Conservation (phyloP, 306 rosid genomes). For the Lotus japonicus region DNA sequence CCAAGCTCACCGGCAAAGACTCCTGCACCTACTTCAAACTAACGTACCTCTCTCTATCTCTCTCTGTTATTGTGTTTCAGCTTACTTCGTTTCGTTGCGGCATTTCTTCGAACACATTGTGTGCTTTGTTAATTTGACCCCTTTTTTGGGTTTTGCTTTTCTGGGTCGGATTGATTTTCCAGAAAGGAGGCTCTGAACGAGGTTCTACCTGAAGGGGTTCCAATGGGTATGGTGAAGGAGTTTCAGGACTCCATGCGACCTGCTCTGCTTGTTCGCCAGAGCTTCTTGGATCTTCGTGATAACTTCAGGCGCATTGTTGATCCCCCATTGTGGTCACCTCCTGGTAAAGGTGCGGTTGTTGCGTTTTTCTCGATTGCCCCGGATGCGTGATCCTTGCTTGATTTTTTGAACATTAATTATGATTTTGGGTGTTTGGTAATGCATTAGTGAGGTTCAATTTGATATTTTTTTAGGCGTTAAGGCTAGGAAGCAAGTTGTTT, state of each 20-base stretch:
- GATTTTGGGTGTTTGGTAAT: background rate
- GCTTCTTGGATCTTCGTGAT: slow-evolving; percentile 84
- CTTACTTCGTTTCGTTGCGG: background rate
- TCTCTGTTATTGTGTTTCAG: background rate
- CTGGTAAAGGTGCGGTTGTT: slow-evolving; percentile 39
- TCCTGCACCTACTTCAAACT: slow-evolving; percentile 55
- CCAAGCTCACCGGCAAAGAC: slow-evolving; percentile 50
- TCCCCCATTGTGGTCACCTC: slow-evolving; percentile 54
- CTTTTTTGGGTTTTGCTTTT: background rate
- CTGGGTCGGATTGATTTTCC: background rate
- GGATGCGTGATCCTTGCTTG: background rate
- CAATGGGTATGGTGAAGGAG: slow-evolving; percentile 80
- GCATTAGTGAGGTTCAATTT: background rate
- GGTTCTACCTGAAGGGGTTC: slow-evolving; percentile 77
- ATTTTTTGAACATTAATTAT: background rate
- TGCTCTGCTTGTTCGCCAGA: slow-evolving; percentile 68
- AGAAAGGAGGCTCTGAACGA: slow-evolving; percentile 55
- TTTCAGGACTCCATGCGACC: slow-evolving; percentile 70
- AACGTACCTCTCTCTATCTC: slow-evolving; percentile 35
- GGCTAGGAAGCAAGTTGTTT: slow-evolving; percentile 69
- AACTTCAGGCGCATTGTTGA: slow-evolving; percentile 70
- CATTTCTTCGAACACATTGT: slow-evolving; percentile 13
- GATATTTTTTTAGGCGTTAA: slow-evolving; percentile 42
- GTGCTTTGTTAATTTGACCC: background rate
- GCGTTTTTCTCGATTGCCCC: background rate